Evolutionary conservation across 139 green algal genomes (phyloP).

Genomic region (Chlorella ohadii): DNA sequence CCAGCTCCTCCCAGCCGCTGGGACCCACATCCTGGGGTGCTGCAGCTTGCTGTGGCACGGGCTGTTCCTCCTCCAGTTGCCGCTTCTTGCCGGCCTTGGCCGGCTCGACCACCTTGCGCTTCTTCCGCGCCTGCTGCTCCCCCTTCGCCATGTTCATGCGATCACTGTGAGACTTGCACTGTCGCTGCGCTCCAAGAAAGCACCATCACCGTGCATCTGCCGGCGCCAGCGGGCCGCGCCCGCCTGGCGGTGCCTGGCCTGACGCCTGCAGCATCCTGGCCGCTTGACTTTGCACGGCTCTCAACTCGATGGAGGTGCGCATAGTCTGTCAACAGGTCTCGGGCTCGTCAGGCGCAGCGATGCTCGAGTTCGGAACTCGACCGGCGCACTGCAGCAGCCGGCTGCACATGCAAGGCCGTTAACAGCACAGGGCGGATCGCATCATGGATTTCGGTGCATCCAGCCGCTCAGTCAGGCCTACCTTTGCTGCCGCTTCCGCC

Average conservation of each 20-base stretch:
- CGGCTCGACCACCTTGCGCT: not conserved
- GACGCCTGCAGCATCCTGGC: not conserved
- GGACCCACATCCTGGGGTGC: not conserved
- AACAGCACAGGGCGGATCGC: no score
- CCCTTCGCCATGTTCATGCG: not conserved
- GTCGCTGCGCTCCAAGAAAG: no score
- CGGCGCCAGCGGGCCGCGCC: not conserved
- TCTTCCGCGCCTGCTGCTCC: constrained; percentile 3
- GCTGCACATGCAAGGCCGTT: no score
- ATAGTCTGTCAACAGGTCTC: not conserved
- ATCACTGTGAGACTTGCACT: not conserved
- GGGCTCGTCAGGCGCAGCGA: not conserved
- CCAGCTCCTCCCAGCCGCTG: constrained; percentile 38
- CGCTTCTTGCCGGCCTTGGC: not conserved
- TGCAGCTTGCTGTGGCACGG: not conserved
- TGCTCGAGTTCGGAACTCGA: no score
- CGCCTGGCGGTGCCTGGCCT: not conserved
- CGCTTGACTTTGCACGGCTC: not conserved
- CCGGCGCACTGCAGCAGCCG: no score
- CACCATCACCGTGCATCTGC: not conserved
- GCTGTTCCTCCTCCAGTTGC: not conserved
- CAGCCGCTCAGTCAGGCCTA: no score
- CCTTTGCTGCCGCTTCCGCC: not conserved
- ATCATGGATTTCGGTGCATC: no score
- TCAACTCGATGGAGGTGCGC: not conserved